Percentiles rank a stretch among this genome's conserved stretches.
These are phyloP conservation scores for Daucus carota DNA, from an alignment of 129 eudicot species.

Conservation along the genomic window DH1_v3.0 NC_030382.2:13229001-13229500, in stretches of 20 bases:
- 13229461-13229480: constrained; percentile 74
- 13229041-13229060: too few species aligned
- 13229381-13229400: constrained; percentile 52
- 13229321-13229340: constrained; percentile 13
- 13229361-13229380: constrained; percentile 7
- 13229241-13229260: neutral
- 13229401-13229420: constrained; percentile 73
- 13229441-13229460: constrained; percentile 49
- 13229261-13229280: neutral
- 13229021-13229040: too few species aligned
- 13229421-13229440: constrained; percentile 65
- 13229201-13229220: neutral
- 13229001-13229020: too few species aligned
- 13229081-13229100: neutral
- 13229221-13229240: neutral
- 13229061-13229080: neutral
- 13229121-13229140: too few species aligned
- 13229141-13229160: neutral
- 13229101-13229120: neutral
- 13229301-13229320: constrained; percentile 1
- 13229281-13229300: constrained; percentile 1
- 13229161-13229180: neutral
- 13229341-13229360: constrained; percentile 7
- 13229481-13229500: constrained; percentile 46
- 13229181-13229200: neutral